A percentile compares a stretch with the other conserved stretches of the same genome.
phyloP scores from a whole-genome alignment of 2,329 filamentous ascomycete genomes.

The Aaosphaeria arxii region DNA sequence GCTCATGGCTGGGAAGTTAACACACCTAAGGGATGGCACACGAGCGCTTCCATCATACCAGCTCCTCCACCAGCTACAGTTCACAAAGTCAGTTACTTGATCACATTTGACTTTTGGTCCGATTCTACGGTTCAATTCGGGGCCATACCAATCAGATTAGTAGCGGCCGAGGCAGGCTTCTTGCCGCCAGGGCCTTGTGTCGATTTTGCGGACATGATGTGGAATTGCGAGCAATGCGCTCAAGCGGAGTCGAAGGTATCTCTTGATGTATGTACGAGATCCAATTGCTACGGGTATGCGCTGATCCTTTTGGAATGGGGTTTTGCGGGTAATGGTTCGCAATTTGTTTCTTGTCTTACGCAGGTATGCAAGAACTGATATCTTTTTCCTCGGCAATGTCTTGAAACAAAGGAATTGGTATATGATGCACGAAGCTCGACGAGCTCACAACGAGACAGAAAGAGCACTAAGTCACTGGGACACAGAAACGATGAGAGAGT shows the following conservation, averaged over 20 bases:
- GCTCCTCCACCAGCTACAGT: slow-evolving; percentile 86
- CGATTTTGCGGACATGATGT: slow-evolving; percentile 59
- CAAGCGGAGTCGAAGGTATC: background rate
- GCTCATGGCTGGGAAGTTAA: slow-evolving; percentile 20
- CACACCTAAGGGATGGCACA: slow-evolving; percentile 87
- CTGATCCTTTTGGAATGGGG: too few relatives aligned
- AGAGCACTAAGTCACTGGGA: background rate
- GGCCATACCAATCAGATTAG: slow-evolving; percentile 80
- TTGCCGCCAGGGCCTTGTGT: slow-evolving; percentile 60
- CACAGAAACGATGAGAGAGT: background rate
- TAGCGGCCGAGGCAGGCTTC: slow-evolving; percentile 79
- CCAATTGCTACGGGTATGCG: slow-evolving; percentile 8
- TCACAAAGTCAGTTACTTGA: background rate
- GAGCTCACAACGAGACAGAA: too few relatives aligned
- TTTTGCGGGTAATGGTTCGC: too few relatives aligned
- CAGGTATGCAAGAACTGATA: too few relatives aligned
- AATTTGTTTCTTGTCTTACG: too few relatives aligned
- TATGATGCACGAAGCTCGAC: too few relatives aligned
- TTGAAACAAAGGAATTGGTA: too few relatives aligned
- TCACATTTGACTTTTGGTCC: background rate
- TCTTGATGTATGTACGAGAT: background rate
- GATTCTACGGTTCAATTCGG: background rate
- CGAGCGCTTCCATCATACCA: slow-evolving; percentile 98
- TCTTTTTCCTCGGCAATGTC: too few relatives aligned
- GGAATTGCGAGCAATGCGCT: slow-evolving; percentile 7